Conservation (phyloP, 2,329 filamentous ascomycete species). For the Diaporthe batatas region DNA sequence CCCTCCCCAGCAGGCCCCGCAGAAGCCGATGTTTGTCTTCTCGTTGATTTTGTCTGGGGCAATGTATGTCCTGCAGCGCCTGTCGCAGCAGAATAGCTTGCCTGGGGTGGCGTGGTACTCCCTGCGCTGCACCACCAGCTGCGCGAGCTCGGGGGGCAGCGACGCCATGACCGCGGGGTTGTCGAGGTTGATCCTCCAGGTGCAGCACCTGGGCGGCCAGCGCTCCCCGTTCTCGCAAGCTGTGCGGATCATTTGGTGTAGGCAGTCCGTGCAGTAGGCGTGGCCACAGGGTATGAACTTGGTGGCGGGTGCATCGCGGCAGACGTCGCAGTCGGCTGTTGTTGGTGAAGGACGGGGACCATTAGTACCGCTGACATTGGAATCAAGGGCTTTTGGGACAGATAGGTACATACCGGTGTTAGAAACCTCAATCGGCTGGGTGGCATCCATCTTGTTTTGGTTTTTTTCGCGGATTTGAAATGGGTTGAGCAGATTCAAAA, state of each 20-base stretch:
- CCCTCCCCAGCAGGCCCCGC: conserved; percentile 5
- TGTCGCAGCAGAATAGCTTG: conserved; percentile 7
- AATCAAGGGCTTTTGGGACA: background rate
- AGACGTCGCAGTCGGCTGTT: background rate
- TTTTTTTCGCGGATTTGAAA: background rate
- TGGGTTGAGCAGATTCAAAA: background rate
- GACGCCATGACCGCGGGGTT: background rate
- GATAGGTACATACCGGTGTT: background rate
- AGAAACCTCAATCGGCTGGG: background rate
- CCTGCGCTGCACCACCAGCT: background rate
- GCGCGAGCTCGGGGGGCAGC: background rate
- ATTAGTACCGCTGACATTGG: background rate
- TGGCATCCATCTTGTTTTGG: background rate
- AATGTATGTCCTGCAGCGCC: background rate
- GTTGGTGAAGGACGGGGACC: background rate
- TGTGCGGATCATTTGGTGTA: background rate
- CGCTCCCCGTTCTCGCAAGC: background rate
- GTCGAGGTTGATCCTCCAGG: background rate
- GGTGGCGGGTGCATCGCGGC: too few relatives aligned
- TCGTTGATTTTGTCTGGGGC: background rate
- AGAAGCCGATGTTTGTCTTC: background rate
- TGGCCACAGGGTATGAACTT: background rate
- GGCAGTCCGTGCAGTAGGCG: background rate
- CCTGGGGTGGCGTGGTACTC: background rate
- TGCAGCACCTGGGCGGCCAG: background rate